Conservation (phyloP, 352 stramenopile genomes). For the Pythium volutum region DNA sequence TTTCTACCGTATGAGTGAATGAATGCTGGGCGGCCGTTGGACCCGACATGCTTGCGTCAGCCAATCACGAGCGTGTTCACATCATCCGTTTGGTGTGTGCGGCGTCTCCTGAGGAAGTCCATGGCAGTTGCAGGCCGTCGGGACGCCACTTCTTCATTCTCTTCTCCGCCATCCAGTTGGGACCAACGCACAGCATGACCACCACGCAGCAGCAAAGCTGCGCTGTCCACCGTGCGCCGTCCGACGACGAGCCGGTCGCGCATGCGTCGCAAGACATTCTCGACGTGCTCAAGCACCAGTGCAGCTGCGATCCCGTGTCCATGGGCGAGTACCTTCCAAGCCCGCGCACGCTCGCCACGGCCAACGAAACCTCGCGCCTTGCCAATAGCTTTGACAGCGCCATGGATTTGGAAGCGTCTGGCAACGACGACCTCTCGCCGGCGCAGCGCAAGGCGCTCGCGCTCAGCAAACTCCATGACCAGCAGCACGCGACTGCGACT, state of each 20-base stretch:
- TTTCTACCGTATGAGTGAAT: neutral
- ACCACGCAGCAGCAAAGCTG: neutral
- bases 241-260: constrained; percentile 4
- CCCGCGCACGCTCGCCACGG: constrained; percentile 27
- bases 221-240: constrained; percentile 10
- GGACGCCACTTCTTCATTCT: neutral
- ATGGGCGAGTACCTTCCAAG: constrained; percentile 81
- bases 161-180: neutral
- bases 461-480: constrained; percentile 19
- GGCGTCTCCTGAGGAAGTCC: neutral
- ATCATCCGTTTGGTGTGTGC: constrained; percentile 17
- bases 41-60: neutral
- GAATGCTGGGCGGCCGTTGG: neutral
- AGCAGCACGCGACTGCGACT: constrained; percentile 39
- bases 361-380: constrained; percentile 30
- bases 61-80: constrained; percentile 10
- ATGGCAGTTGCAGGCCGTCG: neutral
- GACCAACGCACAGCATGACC: no score
- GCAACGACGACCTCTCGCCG: constrained; percentile 19
- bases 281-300: constrained; percentile 60
- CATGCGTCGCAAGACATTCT: constrained; percentile 48
- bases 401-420: neutral
- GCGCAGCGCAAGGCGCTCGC: constrained; percentile 13
- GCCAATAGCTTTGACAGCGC: constrained; percentile 20
- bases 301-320: constrained; percentile 59